These are phyloP conservation scores for Euphorbia pulcherrima DNA, from an alignment of 345 rosid species.

Conservation along the genomic window DNA sequence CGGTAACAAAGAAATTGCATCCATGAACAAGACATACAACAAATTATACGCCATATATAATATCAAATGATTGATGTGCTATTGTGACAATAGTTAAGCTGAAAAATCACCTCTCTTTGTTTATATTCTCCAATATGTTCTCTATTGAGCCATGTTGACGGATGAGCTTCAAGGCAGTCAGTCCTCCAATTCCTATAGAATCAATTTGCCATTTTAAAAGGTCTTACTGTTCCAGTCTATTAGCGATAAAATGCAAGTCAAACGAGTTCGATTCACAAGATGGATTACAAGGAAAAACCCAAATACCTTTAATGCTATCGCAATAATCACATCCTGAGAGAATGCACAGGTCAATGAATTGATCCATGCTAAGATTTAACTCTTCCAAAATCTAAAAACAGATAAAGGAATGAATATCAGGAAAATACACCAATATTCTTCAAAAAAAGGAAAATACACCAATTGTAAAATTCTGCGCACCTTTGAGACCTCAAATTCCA, in stretches of 20 bases:
- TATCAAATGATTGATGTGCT: not conserved
- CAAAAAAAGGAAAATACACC: constrained; percentile 1
- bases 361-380: constrained; percentile 84
- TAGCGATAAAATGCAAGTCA: constrained; percentile 3
- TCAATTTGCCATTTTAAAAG: constrained; percentile 2
- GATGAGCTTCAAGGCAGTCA: constrained; percentile 86
- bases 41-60: not conserved
- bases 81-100: not conserved
- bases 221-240: not conserved
- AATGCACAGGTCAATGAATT: constrained; percentile 89
- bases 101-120: constrained; percentile 63
- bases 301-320: constrained; percentile 80
- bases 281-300: not conserved
- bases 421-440: not conserved
- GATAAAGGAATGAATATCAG: constrained; percentile 15
- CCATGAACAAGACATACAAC: not conserved
- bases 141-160: constrained; percentile 91
- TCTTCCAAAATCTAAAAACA: constrained; percentile 71
- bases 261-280: not conserved
- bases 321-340: constrained; percentile 98
- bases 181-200: constrained; percentile 78
- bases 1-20: not conserved
- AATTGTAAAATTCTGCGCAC: constrained; percentile 31
- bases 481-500: constrained; percentile 88
- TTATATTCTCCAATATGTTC: constrained; percentile 70